These are phyloP conservation scores for Paulownia fortunei DNA, from an alignment of 257 asterid genomes.

Conservation along the genomic window DNA sequence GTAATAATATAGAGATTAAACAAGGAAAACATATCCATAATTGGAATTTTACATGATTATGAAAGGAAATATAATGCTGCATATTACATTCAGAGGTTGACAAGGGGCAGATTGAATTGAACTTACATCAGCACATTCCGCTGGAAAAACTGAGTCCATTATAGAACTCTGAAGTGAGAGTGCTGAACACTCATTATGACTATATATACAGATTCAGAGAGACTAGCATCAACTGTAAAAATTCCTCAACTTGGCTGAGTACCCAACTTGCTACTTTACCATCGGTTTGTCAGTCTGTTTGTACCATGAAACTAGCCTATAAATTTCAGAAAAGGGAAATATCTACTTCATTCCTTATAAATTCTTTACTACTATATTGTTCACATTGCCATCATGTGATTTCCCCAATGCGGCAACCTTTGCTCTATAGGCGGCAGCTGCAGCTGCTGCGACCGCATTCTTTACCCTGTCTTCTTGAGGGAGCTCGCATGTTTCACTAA, in stretches of 20 bases:
- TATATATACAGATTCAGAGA: slow-evolving; percentile 58
- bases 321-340: neutral
- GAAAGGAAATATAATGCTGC: slow-evolving; percentile 19
- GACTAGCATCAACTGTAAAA: slow-evolving; percentile 39
- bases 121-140: slow-evolving; percentile 28
- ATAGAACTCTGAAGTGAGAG: slow-evolving; percentile 34
- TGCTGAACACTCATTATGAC: slow-evolving; percentile 38
- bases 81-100: slow-evolving; percentile 13
- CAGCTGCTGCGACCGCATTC: slow-evolving; percentile 36
- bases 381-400: slow-evolving; percentile 25
- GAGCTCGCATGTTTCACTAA: slow-evolving; percentile 44
- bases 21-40: neutral
- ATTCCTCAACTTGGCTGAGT: slow-evolving; percentile 39
- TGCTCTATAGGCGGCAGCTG: slow-evolving; percentile 42
- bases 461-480: slow-evolving; percentile 43
- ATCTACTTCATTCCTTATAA: slow-evolving; percentile 21
- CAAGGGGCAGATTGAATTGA: neutral
- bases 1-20: neutral
- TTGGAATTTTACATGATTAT: slow-evolving; percentile 25
- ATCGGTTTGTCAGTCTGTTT: slow-evolving; percentile 34
- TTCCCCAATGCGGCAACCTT: slow-evolving; percentile 46
- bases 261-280: slow-evolving; percentile 39
- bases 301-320: slow-evolving; percentile 36
- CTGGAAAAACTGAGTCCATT: slow-evolving; percentile 28
- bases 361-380: slow-evolving; percentile 30